A percentile compares a stretch with the other conserved stretches of the same genome.
Conservation (phyloP, 2,329 filamentous ascomycete genomes). For the Sporothrix curviconia region DNA sequence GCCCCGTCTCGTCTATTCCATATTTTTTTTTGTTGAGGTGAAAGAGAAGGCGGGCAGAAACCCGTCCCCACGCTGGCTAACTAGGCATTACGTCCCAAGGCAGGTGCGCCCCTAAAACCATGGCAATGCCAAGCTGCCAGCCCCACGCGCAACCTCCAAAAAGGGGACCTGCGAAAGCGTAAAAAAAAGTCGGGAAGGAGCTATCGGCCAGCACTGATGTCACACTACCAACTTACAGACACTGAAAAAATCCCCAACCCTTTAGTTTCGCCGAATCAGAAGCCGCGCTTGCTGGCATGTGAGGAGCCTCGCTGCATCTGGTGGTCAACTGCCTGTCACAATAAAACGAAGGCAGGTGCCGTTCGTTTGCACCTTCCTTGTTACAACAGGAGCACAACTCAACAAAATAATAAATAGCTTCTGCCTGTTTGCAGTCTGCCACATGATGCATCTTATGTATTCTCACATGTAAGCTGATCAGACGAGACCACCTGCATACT, state of each 20-base stretch:
- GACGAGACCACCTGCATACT: too few relatives aligned
- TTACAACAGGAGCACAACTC: background rate
- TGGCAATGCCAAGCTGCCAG: slow-evolving; percentile 8
- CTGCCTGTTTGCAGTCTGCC: too few relatives aligned
- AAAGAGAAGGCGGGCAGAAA: background rate
- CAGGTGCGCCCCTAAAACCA: too few relatives aligned
- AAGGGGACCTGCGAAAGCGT: background rate
- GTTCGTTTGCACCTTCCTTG: background rate
- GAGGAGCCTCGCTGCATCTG: background rate
- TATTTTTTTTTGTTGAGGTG: slow-evolving; percentile 2
- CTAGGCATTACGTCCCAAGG: too few relatives aligned
- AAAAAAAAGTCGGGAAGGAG: background rate
- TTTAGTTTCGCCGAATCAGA: slow-evolving; percentile 15
- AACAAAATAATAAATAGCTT: too few relatives aligned
- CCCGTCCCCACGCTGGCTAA: background rate
- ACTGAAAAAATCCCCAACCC: background rate
- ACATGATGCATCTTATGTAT: too few relatives aligned
- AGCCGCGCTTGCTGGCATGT: slow-evolving; percentile 1
- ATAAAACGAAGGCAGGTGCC: background rate
- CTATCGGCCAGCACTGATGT: slow-evolving; percentile 7
- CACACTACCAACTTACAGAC: background rate
- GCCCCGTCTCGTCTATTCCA: background rate
- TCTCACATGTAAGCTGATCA: too few relatives aligned
- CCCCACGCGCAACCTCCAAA: background rate
- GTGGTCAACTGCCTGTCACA: background rate